phyloP scores from a whole-genome alignment of 1,139 yeast genomes.

The Kazachstania sp. region DNA sequence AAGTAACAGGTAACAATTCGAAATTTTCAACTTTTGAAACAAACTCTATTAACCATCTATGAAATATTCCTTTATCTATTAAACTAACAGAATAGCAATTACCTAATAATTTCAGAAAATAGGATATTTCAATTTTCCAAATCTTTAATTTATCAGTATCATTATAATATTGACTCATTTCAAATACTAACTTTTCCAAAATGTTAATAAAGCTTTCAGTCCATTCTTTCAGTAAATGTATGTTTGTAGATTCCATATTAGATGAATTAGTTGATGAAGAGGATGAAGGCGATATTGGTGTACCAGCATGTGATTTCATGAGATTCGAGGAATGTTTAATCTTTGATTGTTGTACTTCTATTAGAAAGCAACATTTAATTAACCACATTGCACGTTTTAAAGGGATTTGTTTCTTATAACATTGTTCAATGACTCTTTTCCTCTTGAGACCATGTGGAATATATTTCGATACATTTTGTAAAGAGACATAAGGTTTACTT shows the following conservation, averaged over 20 bases:
- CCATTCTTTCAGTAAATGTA: constrained; percentile 78
- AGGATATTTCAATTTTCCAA: constrained; percentile 50
- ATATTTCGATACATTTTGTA: constrained; percentile 60
- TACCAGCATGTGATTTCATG: neutral
- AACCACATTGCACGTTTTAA: constrained; percentile 79
- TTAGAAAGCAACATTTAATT: constrained; percentile 75
- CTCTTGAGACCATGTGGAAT: constrained; percentile 90
- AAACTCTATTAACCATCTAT: constrained; percentile 54
- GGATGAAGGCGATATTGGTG: neutral
- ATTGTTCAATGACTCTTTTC: constrained; percentile 60
- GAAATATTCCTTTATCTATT: constrained; percentile 52
- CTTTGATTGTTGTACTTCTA: constrained; percentile 63
- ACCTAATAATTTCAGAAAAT: constrained; percentile 50
- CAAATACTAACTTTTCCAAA: constrained; percentile 25
- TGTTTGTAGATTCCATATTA: constrained; percentile 7
- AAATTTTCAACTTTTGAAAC: constrained; percentile 41
- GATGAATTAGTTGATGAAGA: constrained; percentile 6
- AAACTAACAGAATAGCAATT: constrained; percentile 61
- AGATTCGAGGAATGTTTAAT: constrained; percentile 36
- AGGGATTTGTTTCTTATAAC: constrained; percentile 61
- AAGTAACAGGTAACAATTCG: constrained; percentile 42
- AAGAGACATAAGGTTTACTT: constrained; percentile 57
- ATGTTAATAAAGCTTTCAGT: constrained; percentile 39
- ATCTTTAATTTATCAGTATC: constrained; percentile 26
- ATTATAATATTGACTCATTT: constrained; percentile 27